phyloP scores from a whole-genome alignment of 257 asterid genomes.

The Solanum neorickii region DNA sequence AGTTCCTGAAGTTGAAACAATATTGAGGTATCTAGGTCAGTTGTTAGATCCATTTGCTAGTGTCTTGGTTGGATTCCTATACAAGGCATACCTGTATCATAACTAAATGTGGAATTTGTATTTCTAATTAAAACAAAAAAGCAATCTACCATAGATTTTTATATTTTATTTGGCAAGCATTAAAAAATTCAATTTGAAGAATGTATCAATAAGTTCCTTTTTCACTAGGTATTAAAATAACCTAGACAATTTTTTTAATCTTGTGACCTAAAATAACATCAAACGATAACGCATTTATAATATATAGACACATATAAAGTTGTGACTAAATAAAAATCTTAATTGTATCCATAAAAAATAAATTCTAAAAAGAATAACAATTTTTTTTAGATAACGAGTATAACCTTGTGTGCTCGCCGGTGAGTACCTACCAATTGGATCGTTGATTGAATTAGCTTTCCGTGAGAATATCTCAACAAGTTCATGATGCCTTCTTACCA shows the following conservation, averaged over 20 bases:
- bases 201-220: neutral
- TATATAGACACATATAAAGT: too few species aligned
- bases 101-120: neutral
- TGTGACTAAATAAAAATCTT: too few species aligned
- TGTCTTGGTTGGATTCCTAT: neutral
- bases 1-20: neutral
- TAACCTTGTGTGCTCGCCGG: conserved; percentile 23
- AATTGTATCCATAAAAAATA: too few species aligned
- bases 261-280: neutral
- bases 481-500: conserved; percentile 27
- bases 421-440: conserved; percentile 14
- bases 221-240: neutral
- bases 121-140: neutral
- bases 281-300: too few species aligned
- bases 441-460: conserved; percentile 20
- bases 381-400: too few species aligned
- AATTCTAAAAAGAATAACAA: too few species aligned
- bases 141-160: neutral
- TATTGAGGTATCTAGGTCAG: neutral
- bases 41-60: neutral
- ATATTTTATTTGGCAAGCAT: neutral
- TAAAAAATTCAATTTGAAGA: neutral
- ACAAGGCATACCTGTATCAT: neutral
- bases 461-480: conserved; percentile 28
- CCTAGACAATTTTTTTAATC: neutral